phyloP scores from a whole-genome alignment of 495 filamentous ascomycete genomes.

The Corynascus novoguineensis region DNA sequence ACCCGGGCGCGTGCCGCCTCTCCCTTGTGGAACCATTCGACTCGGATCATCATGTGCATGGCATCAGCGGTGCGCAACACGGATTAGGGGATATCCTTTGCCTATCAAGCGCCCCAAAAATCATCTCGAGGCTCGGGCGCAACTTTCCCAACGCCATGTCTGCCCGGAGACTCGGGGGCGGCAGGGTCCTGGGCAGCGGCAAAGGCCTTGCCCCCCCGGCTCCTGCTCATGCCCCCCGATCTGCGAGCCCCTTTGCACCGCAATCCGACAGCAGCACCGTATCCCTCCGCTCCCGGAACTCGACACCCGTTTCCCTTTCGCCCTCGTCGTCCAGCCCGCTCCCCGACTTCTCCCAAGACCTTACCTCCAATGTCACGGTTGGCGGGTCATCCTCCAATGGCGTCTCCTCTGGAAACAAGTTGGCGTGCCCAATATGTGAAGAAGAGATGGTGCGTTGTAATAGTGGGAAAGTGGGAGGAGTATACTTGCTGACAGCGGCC shows the following conservation, averaged over 20 bases:
- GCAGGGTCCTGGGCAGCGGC: constrained; percentile 79
- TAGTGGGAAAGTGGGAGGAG: too few species aligned
- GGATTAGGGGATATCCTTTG: background rate
- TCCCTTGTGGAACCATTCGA: background rate
- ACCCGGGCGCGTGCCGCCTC: background rate
- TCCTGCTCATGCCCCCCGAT: constrained; percentile 26
- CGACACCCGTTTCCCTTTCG: constrained; percentile 27
- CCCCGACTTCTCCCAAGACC: constrained; percentile 40
- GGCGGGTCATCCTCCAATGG: constrained; percentile 42
- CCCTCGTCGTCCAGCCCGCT: constrained; percentile 38
- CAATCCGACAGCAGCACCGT: constrained; percentile 52
- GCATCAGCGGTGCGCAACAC: background rate
- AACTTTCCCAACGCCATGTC: constrained; percentile 51
- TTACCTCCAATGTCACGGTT: constrained; percentile 44
- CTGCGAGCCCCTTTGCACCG: constrained; percentile 43
- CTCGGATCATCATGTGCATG: background rate
- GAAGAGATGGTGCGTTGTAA: constrained; percentile 73
- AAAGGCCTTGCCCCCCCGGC: constrained; percentile 65
- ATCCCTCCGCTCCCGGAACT: constrained; percentile 38
- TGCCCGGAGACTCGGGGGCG: constrained; percentile 78
- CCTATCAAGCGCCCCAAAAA: too few species aligned
- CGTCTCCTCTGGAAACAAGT: constrained; percentile 41
- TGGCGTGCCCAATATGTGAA: constrained; percentile 91
- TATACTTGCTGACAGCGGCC: background rate
- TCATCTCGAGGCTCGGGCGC: background rate